These are phyloP conservation scores for Drechslerella stenobrocha DNA, from an alignment of 2,329 filamentous ascomycete species.

Conservation along the genomic window DNA sequence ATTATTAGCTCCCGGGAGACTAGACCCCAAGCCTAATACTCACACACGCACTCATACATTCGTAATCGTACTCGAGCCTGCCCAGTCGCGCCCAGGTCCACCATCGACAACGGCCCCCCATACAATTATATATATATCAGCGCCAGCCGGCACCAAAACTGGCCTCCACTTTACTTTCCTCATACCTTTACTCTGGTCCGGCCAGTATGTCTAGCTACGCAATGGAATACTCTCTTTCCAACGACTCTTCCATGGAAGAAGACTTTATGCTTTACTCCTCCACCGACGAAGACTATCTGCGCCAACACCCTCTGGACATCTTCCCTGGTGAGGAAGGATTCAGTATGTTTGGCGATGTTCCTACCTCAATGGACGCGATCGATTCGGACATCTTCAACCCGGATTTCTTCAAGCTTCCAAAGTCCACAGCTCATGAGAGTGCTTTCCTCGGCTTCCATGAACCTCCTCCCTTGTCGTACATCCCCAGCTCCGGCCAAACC, in stretches of 20 bases:
- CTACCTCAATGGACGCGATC: conserved; percentile 28
- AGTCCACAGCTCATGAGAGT: conserved; percentile 27
- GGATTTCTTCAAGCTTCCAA: conserved; percentile 36
- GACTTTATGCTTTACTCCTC: conserved; percentile 42
- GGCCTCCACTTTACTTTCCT: background rate
- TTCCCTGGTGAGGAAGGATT: conserved; percentile 44
- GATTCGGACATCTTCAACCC: conserved; percentile 34
- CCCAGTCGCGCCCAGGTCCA: background rate
- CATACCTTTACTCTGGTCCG: background rate
- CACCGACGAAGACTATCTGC: conserved; percentile 31
- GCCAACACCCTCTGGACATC: conserved; percentile 33
- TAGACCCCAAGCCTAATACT: conserved; percentile 41
- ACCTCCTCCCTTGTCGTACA: conserved; percentile 19
- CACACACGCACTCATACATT: conserved; percentile 46
- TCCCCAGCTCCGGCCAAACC: conserved; percentile 2
- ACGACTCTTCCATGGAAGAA: conserved; percentile 36
- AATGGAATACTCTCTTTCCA: conserved; percentile 41
- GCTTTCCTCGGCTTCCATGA: conserved; percentile 20
- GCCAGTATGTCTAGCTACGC: conserved; percentile 33
- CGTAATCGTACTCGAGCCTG: conserved; percentile 34
- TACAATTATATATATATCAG: conserved; percentile 4
- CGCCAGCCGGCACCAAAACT: background rate
- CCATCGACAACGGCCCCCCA: background rate
- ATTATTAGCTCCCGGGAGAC: conserved; percentile 36
- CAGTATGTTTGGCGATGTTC: conserved; percentile 36